Percentiles rank a stretch among this genome's conserved stretches.
Evolutionary conservation across 2,329 filamentous ascomycete species (phyloP).

Genomic region (Torrubiella hemipterigena): DNA sequence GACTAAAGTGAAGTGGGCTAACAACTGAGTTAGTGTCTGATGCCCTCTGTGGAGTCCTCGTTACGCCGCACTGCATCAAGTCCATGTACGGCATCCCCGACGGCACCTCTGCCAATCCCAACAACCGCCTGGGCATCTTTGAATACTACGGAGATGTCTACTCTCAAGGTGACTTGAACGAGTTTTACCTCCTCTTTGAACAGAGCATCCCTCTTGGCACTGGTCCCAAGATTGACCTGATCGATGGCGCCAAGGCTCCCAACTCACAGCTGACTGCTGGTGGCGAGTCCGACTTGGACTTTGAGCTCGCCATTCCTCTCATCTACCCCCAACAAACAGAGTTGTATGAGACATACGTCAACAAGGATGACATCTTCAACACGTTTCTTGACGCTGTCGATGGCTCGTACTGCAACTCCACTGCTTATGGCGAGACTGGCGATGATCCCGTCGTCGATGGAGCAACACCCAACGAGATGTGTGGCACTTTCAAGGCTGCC

Average conservation of each 20-base stretch:
- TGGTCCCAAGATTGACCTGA: constrained; percentile 6
- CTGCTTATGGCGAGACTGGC: constrained; percentile 35
- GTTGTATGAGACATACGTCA: constrained; percentile 35
- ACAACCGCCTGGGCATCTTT: constrained; percentile 37
- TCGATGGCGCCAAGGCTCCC: constrained; percentile 7
- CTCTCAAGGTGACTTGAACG: constrained; percentile 31
- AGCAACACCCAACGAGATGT: constrained; percentile 30
- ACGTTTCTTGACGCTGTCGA: constrained; percentile 40
- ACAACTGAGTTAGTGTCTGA: not conserved
- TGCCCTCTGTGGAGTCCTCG: constrained; percentile 33
- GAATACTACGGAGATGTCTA: constrained; percentile 40
- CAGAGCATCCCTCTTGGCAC: constrained; percentile 6
- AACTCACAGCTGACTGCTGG: constrained; percentile 11
- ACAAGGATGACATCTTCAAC: constrained; percentile 26
- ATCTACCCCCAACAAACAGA: constrained; percentile 37
- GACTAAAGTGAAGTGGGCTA: too few relatives aligned
- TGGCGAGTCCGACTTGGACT: constrained; percentile 33
- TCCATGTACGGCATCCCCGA: constrained; percentile 30
- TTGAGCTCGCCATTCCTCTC: constrained; percentile 33
- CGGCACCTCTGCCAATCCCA: constrained; percentile 14
- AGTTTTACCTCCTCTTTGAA: constrained; percentile 31
- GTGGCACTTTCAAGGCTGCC: constrained; percentile 10
- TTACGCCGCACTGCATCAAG: constrained; percentile 42
- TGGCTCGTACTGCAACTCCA: constrained; percentile 38
- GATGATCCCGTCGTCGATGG: constrained; percentile 30